Evolutionary conservation across 768 basidiomycete genomes (phyloP).

Genomic region (Chiua virens): DNA sequence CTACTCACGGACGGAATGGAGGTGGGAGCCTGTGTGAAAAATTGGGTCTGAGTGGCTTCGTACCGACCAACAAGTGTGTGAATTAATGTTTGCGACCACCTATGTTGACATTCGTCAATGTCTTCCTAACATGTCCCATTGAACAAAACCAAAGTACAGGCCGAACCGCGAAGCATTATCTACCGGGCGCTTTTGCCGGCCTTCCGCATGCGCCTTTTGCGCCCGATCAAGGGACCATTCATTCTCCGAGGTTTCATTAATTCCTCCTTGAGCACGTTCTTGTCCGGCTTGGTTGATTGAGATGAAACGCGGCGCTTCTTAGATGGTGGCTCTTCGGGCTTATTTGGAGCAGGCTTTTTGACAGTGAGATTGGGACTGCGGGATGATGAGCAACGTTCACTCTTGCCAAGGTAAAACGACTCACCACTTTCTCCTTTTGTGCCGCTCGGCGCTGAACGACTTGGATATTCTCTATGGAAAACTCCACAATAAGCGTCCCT

Average conservation of each 20-base stretch:
- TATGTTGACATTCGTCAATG: too few relatives aligned
- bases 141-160: too few relatives aligned
- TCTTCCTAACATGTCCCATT: too few relatives aligned
- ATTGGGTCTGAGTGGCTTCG: too few relatives aligned
- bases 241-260: constrained; percentile 36
- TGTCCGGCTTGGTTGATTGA: constrained; percentile 23
- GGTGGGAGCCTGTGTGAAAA: too few relatives aligned
- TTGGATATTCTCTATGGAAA: constrained; percentile 93
- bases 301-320: constrained; percentile 42
- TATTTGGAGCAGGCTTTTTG: constrained; percentile 1
- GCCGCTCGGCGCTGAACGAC: constrained; percentile 77
- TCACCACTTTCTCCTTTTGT: constrained; percentile 39
- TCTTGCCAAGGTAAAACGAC: background rate
- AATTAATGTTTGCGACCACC: too few relatives aligned
- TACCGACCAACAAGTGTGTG: too few relatives aligned
- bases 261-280: constrained; percentile 22
- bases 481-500: constrained; percentile 82
- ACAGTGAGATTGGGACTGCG: constrained; percentile 6
- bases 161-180: background rate
- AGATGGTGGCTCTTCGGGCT: constrained; percentile 33
- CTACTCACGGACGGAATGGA: too few relatives aligned
- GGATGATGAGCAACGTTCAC: background rate
- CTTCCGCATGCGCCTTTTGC: constrained; percentile 75
- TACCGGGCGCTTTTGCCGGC: constrained; percentile 22
- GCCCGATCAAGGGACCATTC: constrained; percentile 72